Base-by-base conservation (phyloP, 768 basidiomycete species). In the Dacryopinax primogenitus region DNA sequence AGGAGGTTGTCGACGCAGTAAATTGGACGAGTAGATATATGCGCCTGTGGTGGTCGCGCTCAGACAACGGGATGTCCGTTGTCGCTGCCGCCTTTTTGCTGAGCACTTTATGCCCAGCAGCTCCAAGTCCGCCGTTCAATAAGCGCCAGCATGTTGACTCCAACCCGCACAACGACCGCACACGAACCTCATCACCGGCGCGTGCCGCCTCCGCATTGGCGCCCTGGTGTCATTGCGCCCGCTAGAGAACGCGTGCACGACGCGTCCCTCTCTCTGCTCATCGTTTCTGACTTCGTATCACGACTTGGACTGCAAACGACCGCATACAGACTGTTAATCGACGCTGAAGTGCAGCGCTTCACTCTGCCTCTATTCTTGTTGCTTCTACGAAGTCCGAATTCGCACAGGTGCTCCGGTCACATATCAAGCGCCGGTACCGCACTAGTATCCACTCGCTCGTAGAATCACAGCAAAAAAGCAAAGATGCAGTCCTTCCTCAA, bases 401-500 rank as follows among this genome's bases (percentile, higher is more conserved):
- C 23, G 18, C 23, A 44, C 18, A 15, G 41, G 41, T 37, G 36
- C 41, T 44, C 18, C 41, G 18, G 3, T 3, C 23, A 15, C 18
- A 6, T 44, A 18, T 3, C 41, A 44, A 37, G 23, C 18, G 16
- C 41, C 41, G 41, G 41, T 23, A 44, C 7, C 41, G 62, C 21
- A 26, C 7, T 23, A 12, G 39, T 32, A 36, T 9, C 62, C 47
- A 23, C 1, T 1, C 36, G 33, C 21, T 44, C 39, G 39, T 28
- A 44, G 18, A 37, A 18, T 18, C 36, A 37, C 36, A 37, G 36
- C 18, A 18, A 9, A 18, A 37, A 37, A 18, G 36, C 11, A 37
- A 47, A 21, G n/a, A 58, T 58, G 51, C 51, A 58, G 51, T 58
- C 51, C 26, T 58, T 58, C 51, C 51, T 58, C 51, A 68, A 70